Conservation (phyloP, 306 rosid species). For the Dryas alaskensis region DNA sequence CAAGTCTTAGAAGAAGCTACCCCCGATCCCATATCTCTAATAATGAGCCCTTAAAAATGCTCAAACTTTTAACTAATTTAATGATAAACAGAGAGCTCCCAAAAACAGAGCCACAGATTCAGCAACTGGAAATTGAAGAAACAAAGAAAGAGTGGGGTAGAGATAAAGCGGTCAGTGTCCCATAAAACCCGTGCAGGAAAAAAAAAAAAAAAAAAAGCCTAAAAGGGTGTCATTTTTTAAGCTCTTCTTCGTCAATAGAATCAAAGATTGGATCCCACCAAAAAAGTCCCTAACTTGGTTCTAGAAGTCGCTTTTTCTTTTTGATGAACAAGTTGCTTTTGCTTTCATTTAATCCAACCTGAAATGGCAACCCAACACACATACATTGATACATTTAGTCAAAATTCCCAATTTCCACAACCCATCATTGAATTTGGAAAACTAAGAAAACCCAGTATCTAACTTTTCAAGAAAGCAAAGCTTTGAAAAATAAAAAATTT, state of each 20-base stretch:
- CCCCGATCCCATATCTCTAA: constrained; percentile 41
- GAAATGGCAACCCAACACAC: background rate
- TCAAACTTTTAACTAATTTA: background rate
- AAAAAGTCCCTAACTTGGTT: constrained; percentile 11
- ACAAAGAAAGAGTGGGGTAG: background rate
- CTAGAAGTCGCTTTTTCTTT: constrained; percentile 13
- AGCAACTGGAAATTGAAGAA: background rate
- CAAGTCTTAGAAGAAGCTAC: constrained; percentile 34
- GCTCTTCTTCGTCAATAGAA: no score
- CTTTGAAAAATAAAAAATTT: background rate
- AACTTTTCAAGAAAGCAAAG: no score
- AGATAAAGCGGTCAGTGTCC: constrained; percentile 3
- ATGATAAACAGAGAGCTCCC: background rate
- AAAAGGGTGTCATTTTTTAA: background rate
- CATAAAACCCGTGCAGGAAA: constrained; percentile 15
- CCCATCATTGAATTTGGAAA: no score
- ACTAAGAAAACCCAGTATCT: no score
- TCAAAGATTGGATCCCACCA: constrained; percentile 15
- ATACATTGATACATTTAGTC: no score
- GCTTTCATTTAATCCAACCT: constrained; percentile 23
- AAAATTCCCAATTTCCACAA: no score
- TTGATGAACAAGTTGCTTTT: constrained; percentile 6
- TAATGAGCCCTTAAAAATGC: constrained; percentile 20
- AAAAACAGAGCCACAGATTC: constrained; percentile 18
- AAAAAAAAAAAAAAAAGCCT: background rate